Percentiles rank a stretch among this genome's conserved stretches.
These are phyloP conservation scores for Micractinium sp. DNA, from an alignment of 139 green algal species.

Conservation along the genomic window DNA sequence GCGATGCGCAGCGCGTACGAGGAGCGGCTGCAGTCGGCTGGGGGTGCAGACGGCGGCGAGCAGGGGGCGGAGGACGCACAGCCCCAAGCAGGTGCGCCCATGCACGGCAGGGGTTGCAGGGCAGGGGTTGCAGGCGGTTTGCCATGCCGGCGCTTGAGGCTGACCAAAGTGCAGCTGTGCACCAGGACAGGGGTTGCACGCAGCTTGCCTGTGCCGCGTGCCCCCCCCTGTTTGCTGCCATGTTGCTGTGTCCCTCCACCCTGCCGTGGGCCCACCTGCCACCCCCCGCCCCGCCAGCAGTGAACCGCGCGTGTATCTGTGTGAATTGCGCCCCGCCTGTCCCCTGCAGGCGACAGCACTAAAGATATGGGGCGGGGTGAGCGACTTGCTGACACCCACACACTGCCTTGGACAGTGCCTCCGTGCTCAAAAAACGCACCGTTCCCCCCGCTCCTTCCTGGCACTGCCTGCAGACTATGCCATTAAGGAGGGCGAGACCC, in stretches of 20 bases:
- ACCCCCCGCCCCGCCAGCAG: too few species aligned
- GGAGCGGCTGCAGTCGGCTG: slow-evolving; percentile 13
- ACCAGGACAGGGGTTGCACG: neutral
- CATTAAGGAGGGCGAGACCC: slow-evolving; percentile 16
- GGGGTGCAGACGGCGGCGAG: neutral
- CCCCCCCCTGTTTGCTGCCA: neutral
- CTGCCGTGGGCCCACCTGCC: too few species aligned
- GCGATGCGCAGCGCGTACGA: slow-evolving; percentile 49
- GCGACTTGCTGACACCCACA: neutral
- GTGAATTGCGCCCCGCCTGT: too few species aligned
- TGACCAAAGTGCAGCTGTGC: too few species aligned
- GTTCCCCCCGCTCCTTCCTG: neutral
- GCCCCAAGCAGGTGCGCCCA: neutral
- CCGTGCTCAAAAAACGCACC: neutral
- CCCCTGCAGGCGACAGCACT: too few species aligned
- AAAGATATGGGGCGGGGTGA: too few species aligned
- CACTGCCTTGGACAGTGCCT: too few species aligned
- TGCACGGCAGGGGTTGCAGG: neutral
- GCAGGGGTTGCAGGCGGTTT: neutral
- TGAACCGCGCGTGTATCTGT: too few species aligned
- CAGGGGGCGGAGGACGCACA: neutral
- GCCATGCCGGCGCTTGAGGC: too few species aligned
- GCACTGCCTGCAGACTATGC: neutral
- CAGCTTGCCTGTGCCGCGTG: neutral
- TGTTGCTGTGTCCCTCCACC: neutral